These are phyloP conservation scores for Xylaria nigripes DNA, from an alignment of 495 filamentous ascomycete genomes.

Conservation along the genomic window DNA sequence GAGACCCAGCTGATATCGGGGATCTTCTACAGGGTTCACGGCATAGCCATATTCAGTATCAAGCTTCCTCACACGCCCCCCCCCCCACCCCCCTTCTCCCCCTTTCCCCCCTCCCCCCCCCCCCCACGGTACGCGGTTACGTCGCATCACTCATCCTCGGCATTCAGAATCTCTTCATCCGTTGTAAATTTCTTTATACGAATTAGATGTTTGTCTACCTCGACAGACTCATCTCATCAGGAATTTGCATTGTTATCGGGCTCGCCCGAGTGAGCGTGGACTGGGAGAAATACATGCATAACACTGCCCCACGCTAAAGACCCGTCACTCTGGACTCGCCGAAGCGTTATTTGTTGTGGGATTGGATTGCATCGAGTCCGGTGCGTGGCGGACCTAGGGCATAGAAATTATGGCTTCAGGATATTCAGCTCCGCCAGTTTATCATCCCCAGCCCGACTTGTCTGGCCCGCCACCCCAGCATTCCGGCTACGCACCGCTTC, in stretches of 20 bases:
- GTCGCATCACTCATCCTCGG: not conserved
- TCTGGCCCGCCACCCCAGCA: slow-evolving; percentile 23
- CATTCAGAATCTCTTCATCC: not conserved
- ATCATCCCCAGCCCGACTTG: slow-evolving; percentile 26
- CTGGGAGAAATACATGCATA: slow-evolving; percentile 1
- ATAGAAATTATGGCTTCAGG: slow-evolving; percentile 25
- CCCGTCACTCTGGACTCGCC: not conserved
- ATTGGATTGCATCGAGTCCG: slow-evolving; percentile 3
- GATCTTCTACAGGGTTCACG: not conserved
- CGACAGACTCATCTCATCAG: not conserved
- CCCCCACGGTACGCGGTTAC: slow-evolving; percentile 4
- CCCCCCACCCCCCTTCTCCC: no score
- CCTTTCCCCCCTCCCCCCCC: no score
- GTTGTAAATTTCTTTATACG: not conserved
- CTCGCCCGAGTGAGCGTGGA: not conserved
- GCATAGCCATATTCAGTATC: not conserved
- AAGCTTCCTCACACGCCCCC: not conserved
- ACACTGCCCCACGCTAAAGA: not conserved
- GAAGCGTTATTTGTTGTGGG: not conserved
- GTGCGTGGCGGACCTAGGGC: slow-evolving; percentile 3
- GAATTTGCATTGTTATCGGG: not conserved
- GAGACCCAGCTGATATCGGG: not conserved
- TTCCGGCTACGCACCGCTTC: slow-evolving; percentile 25
- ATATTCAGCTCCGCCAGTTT: slow-evolving; percentile 26
- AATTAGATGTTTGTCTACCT: not conserved